Evolutionary conservation across 768 basidiomycete genomes (phyloP).

Genomic region (Termitomyces sp.): DNA sequence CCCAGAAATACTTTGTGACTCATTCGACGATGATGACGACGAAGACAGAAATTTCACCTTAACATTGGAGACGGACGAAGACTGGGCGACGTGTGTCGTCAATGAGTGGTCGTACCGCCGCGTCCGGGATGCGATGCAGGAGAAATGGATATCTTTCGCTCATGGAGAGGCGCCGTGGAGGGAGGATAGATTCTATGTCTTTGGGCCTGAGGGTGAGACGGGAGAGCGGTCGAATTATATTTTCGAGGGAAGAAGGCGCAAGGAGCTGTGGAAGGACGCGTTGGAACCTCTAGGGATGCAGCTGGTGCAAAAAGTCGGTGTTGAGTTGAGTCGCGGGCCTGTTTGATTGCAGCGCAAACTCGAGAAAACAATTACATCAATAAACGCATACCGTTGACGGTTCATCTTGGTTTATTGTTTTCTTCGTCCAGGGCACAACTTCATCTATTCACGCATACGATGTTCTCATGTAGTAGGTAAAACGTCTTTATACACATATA

Average conservation of each 20-base stretch:
- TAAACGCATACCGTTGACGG: background rate
- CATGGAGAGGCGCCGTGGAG: conserved; percentile 70
- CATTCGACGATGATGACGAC: conserved; percentile 29
- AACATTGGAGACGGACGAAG: conserved; percentile 21
- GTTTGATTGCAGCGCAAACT: background rate
- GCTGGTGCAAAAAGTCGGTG: conserved; percentile 67
- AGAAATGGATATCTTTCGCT: conserved; percentile 72
- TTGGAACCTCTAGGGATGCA: conserved; percentile 63
- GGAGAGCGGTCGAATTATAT: conserved; percentile 64
- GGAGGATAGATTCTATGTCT: conserved; percentile 67
- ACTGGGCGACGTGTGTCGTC: conserved; percentile 54
- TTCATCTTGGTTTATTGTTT: background rate
- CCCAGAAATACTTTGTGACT: conserved; percentile 26
- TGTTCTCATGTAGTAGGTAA: background rate
- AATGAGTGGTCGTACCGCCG: conserved; percentile 63
- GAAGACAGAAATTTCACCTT: conserved; percentile 28
- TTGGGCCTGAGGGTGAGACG: conserved; percentile 78
- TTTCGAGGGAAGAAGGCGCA: conserved; percentile 61
- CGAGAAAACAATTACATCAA: background rate
- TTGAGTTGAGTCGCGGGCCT: conserved; percentile 71
- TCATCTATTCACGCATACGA: background rate
- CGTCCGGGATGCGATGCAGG: conserved; percentile 68
- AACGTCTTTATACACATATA: background rate
- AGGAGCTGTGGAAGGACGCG: conserved; percentile 55
- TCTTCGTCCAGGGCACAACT: background rate